A percentile compares a stretch with the other conserved stretches of the same genome.
These are phyloP conservation scores for Scutellaria galericulata DNA, from an alignment of 257 asterid genomes.

Conservation along the genomic window DNA sequence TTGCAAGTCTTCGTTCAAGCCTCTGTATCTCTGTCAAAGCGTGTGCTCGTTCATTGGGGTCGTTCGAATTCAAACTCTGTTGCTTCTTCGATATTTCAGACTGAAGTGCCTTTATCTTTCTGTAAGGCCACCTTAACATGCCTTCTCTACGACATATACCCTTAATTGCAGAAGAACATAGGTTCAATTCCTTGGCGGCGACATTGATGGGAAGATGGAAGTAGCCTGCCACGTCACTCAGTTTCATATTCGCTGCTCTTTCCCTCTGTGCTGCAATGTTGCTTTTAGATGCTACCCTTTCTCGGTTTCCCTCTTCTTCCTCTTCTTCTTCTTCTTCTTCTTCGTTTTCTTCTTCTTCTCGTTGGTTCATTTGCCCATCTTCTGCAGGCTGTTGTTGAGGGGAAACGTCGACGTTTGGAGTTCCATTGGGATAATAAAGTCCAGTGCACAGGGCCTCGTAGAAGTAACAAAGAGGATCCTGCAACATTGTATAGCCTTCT, in stretches of 20 bases:
- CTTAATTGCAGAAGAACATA: conserved; percentile 73
- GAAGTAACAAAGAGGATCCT: conserved; percentile 60
- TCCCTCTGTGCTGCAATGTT: conserved; percentile 65
- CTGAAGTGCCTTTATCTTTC: conserved; percentile 62
- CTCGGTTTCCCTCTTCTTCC: conserved; percentile 33
- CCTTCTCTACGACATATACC: conserved; percentile 65
- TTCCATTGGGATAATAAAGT: conserved; percentile 34
- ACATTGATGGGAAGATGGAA: conserved; percentile 57
- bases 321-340: conserved; percentile 20
- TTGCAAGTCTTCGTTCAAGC: conserved; percentile 46
- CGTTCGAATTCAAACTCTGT: conserved; percentile 35
- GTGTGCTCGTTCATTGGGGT: conserved; percentile 37
- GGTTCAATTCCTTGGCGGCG: conserved; percentile 50
- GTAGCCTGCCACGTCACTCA: conserved; percentile 50
- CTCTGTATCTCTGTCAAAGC: conserved; percentile 39
- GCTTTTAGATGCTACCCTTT: conserved; percentile 31
- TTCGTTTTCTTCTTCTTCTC: conserved; percentile 10
- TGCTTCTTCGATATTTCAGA: conserved; percentile 40
- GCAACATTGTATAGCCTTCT: conserved; percentile 57
- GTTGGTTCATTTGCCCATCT: conserved; percentile 28
- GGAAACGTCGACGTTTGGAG: conserved; percentile 1
- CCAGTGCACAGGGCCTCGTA: conserved; percentile 66
- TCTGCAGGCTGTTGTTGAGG: conserved; percentile 46
- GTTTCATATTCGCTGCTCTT: conserved; percentile 56
- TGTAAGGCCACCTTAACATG: conserved; percentile 64